Conservation (phyloP, 805 yeast species). For the Saccharomycopsis sp. region DNA sequence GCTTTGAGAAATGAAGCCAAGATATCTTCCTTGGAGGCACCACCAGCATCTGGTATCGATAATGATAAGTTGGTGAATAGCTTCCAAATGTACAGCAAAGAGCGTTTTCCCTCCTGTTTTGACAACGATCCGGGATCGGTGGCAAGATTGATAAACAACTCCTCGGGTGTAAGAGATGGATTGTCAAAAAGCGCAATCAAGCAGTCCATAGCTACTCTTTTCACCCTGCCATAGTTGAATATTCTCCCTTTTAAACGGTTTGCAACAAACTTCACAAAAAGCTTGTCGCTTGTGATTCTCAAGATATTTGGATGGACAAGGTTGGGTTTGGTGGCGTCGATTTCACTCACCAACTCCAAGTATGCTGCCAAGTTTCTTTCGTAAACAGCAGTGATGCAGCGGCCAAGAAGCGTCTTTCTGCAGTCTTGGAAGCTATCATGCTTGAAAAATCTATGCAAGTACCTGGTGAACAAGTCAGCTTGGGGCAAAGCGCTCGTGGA, state of each 20-base stretch:
- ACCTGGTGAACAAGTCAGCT: conserved; percentile 5
- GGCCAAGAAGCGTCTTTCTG: not conserved
- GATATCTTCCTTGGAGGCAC: not conserved
- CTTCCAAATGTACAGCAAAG: no score
- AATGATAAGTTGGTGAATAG: no score
- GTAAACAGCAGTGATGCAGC: not conserved
- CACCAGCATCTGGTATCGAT: not conserved
- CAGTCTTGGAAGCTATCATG: not conserved
- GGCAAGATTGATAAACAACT: no score
- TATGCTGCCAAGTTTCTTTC: not conserved
- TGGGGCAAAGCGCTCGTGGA: not conserved
- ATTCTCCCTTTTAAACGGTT: not conserved
- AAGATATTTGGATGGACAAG: not conserved
- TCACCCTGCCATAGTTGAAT: not conserved
- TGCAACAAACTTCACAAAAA: not conserved
- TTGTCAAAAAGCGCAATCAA: not conserved
- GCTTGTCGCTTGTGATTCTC: not conserved
- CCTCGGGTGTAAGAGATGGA: no score
- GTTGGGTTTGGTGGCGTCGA: not conserved
- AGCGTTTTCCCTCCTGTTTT: no score
- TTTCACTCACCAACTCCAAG: not conserved
- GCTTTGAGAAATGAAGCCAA: not conserved
- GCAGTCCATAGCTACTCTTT: not conserved
- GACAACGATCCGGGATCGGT: no score
- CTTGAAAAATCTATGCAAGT: not conserved